These are phyloP conservation scores for Vitis cinerea DNA, from an alignment of 164 flowering plant species.

Conservation along the genomic window DNA sequence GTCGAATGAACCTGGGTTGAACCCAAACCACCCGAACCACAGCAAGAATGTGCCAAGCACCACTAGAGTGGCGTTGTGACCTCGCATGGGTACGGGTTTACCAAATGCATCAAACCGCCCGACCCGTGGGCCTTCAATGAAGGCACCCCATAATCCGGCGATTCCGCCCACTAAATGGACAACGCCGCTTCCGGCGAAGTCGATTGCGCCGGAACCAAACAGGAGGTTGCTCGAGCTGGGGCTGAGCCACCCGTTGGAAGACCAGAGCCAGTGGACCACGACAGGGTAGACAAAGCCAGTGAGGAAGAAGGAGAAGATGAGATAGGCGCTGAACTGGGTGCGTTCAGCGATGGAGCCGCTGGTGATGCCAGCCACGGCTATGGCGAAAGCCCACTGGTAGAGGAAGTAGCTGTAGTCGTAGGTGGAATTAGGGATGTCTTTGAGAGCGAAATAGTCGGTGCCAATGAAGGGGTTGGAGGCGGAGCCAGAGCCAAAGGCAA, in stretches of 20 bases:
- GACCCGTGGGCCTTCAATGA: constrained; percentile 65
- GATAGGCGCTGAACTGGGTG: constrained; percentile 72
- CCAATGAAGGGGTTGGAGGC: constrained; percentile 66
- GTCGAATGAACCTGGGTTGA: constrained; percentile 61
- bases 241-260: constrained; percentile 53
- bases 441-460: constrained; percentile 48
- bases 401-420: constrained; percentile 66
- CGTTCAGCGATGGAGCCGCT: constrained; percentile 86
- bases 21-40: constrained; percentile 79
- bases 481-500: constrained; percentile 52
- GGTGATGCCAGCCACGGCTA: constrained; percentile 75
- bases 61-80: constrained; percentile 65
- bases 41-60: constrained; percentile 62
- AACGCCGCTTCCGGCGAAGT: constrained; percentile 63
- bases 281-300: constrained; percentile 79
- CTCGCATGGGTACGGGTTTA: constrained; percentile 51
- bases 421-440: constrained; percentile 30
- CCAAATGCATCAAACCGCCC: constrained; percentile 64
- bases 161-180: constrained; percentile 67
- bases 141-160: constrained; percentile 64
- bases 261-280: constrained; percentile 79
- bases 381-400: constrained; percentile 84
- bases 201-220: constrained; percentile 63
- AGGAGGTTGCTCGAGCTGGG: constrained; percentile 28
- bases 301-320: constrained; percentile 60